A percentile compares a stretch with the other conserved stretches of the same genome.
phyloP scores from a whole-genome alignment of 768 basidiomycete genomes.

The Rhodotorula taiwanensis region DNA sequence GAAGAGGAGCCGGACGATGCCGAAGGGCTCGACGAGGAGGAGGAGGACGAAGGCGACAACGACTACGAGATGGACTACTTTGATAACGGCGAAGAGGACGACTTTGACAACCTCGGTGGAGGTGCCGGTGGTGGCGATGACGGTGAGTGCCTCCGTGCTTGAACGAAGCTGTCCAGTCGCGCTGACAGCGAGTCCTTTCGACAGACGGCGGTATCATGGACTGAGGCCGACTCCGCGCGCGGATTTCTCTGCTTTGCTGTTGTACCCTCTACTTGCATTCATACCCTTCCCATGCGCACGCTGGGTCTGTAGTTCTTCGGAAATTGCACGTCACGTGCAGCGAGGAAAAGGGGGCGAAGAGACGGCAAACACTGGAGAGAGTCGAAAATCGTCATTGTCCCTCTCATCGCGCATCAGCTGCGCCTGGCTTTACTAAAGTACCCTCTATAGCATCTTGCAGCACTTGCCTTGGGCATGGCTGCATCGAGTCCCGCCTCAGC shows the following conservation, averaged over 20 bases:
- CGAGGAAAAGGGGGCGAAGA: too few relatives aligned
- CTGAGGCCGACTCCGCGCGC: neutral
- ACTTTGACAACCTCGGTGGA: slow-evolving; percentile 22
- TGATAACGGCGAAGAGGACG: slow-evolving; percentile 37
- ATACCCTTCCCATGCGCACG: too few relatives aligned
- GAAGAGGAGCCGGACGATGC: slow-evolving; percentile 17
- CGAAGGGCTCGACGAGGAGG: slow-evolving; percentile 21
- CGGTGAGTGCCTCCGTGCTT: slow-evolving; percentile 1
- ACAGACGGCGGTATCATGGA: slow-evolving; percentile 16
- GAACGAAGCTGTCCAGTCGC: neutral
- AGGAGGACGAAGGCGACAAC: slow-evolving; percentile 35
- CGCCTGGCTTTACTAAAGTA: too few relatives aligned
- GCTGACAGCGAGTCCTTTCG: neutral
- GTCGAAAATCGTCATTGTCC: neutral
- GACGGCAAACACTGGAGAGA: too few relatives aligned
- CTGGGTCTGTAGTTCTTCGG: too few relatives aligned
- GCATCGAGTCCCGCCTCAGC: too few relatives aligned
- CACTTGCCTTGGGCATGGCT: too few relatives aligned
- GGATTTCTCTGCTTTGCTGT: too few relatives aligned
- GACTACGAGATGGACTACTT: slow-evolving; percentile 38
- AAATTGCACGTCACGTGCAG: too few relatives aligned
- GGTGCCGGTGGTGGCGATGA: slow-evolving; percentile 32
- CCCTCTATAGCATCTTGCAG: too few relatives aligned
- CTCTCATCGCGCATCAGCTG: neutral
- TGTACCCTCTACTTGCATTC: neutral